Conservation (phyloP, 2,329 filamentous ascomycete species). For the Emergomyces pasteurianus region DNA sequence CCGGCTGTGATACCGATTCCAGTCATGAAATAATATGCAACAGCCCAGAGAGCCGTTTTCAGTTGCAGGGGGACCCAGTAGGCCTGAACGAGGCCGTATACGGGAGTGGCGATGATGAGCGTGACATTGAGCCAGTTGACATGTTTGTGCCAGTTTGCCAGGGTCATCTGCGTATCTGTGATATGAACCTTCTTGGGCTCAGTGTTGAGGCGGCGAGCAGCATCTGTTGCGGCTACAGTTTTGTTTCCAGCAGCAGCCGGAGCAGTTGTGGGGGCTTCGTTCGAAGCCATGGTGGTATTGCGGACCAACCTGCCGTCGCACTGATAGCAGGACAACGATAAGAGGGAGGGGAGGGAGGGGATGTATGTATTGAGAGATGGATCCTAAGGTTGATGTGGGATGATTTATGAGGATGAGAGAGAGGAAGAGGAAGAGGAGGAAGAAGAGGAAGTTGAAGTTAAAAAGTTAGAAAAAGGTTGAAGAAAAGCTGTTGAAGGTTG, state of each 20-base stretch:
- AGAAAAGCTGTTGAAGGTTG: background rate
- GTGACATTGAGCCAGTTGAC: constrained; percentile 86
- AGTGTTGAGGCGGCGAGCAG: background rate
- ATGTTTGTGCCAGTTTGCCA: constrained; percentile 79
- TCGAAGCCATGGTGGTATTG: background rate
- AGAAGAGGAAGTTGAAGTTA: background rate
- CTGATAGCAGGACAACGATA: background rate
- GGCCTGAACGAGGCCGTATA: constrained; percentile 59
- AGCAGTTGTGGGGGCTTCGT: constrained; percentile 4
- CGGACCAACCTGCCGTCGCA: background rate
- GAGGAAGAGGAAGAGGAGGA: background rate
- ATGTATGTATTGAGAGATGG: background rate
- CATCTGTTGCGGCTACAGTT: background rate
- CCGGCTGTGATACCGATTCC: constrained; percentile 68
- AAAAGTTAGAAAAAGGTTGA: background rate
- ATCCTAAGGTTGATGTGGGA: background rate
- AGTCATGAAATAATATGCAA: constrained; percentile 74
- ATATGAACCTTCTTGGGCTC: constrained; percentile 66
- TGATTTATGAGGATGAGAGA: background rate
- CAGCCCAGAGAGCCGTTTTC: constrained; percentile 61
- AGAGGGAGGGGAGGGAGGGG: background rate
- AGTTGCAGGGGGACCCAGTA: constrained; percentile 65
- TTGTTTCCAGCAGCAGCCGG: background rate
- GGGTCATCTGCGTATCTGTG: constrained; percentile 67
- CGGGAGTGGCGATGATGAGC: constrained; percentile 66